phyloP scores from a whole-genome alignment of 805 yeast genomes.

The Starmerella ratchasimensis region DNA sequence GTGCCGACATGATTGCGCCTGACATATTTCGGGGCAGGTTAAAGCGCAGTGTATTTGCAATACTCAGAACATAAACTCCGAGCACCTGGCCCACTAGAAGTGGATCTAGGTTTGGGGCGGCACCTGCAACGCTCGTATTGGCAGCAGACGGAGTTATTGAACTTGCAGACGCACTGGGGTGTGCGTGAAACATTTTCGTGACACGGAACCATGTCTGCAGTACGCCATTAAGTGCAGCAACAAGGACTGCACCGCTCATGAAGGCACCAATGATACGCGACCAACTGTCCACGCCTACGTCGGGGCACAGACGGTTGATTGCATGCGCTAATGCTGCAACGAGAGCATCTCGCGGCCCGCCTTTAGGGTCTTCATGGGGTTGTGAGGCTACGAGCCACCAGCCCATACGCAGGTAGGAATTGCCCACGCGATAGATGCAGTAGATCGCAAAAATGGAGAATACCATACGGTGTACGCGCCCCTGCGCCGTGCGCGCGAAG shows the following conservation, averaged over 20 bases:
- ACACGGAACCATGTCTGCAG: slow-evolving; percentile 16
- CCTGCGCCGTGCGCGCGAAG: slow-evolving; percentile 23
- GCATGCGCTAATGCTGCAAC: slow-evolving; percentile 16
- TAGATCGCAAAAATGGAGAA: slow-evolving; percentile 28
- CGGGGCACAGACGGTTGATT: slow-evolving; percentile 12
- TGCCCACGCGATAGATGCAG: slow-evolving; percentile 31
- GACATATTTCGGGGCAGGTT: slow-evolving; percentile 30
- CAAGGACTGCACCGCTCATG: slow-evolving; percentile 29
- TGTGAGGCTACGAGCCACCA: slow-evolving; percentile 19
- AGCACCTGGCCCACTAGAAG: slow-evolving; percentile 27
- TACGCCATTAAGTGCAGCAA: slow-evolving; percentile 29
- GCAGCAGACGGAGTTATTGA: too few species aligned
- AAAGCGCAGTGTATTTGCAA: slow-evolving; percentile 30
- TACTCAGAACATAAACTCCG: slow-evolving; percentile 30
- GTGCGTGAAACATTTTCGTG: slow-evolving; percentile 11
- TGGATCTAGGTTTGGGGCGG: slow-evolving; percentile 12
- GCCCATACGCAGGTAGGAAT: slow-evolving; percentile 20
- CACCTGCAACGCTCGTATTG: background rate
- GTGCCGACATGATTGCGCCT: slow-evolving; percentile 29
- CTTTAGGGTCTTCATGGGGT: slow-evolving; percentile 5
- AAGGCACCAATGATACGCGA: slow-evolving; percentile 30
- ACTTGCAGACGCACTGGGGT: background rate
- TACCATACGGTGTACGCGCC: slow-evolving; percentile 21
- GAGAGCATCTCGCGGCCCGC: slow-evolving; percentile 21
- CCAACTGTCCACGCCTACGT: slow-evolving; percentile 25